Evolutionary conservation across 768 basidiomycete genomes (phyloP), one percentile per base, ranked within the genome.

Genomic region (Cyclocybe cylindracea): DNA sequence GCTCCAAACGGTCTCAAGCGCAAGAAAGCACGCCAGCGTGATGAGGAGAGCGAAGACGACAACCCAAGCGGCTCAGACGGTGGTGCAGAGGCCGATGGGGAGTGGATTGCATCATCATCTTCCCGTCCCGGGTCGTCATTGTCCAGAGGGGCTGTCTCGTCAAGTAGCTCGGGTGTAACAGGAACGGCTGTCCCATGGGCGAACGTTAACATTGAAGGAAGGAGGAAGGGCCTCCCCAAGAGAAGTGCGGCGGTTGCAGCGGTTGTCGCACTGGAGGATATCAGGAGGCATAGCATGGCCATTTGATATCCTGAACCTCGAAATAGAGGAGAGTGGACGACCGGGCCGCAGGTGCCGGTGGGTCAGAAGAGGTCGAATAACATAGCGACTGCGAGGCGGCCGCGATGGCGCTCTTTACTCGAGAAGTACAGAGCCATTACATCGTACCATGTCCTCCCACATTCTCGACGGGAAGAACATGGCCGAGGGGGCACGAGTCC

Each of bases 1-100:
- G 55, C 65, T 29, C 62, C 67, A 48, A 54, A 63, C 14, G 61
- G 63, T 4, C 60, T 78, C 48, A 80, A 73, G 60, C 74, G 77
- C 56, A 82, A 82, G 64, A 86, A 80, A 58, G 82, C 81, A 3
- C 74, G 79, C 34, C 75, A 78, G 4, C 74, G 72, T 1, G 75
- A 78, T 32, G 78, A 80, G 1, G 84, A 87, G 49, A 84, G 83
- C 56, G 87, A 86, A 24, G 24, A 24, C 5, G 24, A 24, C 24
- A 5, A 24, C 24, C 4, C 24, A 24, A 24, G 24, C 24, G 24
- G 3, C 24, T 24, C 24, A 24, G 24, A 24, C 24, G 24, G 24
- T 34, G 86, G 84, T 1, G 79, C 76, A n/a, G 81, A 89, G 56
- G 87, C 85, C 3, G 88, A 89, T 62, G 85, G 76, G 14, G 87